phyloP scores from a whole-genome alignment of 306 rosid genomes.

The Medicago ruthenica region DNA sequence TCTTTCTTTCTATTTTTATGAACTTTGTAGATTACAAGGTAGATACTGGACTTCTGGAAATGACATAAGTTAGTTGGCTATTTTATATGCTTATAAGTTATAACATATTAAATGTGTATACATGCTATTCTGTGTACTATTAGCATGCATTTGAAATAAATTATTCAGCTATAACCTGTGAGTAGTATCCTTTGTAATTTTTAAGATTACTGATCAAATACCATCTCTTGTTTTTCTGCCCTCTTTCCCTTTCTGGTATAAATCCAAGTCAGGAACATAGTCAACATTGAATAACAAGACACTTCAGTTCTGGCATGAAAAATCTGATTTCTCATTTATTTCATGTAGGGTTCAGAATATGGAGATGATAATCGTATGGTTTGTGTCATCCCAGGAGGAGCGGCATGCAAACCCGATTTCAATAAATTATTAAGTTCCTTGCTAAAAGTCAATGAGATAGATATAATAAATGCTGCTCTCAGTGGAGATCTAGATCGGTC shows the following conservation, averaged over 20 bases:
- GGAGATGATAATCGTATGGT: slow-evolving; percentile 64
- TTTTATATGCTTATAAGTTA: neutral
- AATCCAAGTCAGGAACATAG: slow-evolving; percentile 7
- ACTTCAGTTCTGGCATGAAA: slow-evolving; percentile 3
- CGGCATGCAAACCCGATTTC: slow-evolving; percentile 51
- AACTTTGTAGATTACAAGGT: slow-evolving; percentile 22
- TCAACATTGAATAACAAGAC: slow-evolving; percentile 10
- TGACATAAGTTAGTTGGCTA: slow-evolving; percentile 18
- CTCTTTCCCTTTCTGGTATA: slow-evolving; percentile 11
- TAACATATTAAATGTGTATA: neutral
- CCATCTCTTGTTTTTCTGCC: slow-evolving; percentile 5
- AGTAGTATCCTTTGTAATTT: slow-evolving; percentile 1
- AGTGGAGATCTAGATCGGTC: slow-evolving; percentile 75
- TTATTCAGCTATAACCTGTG: slow-evolving; percentile 2
- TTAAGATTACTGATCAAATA: neutral
- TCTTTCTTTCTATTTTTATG: slow-evolving; percentile 17
- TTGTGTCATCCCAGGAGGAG: slow-evolving; percentile 71
- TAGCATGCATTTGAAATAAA: slow-evolving; percentile 18
- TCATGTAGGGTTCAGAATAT: slow-evolving; percentile 56
- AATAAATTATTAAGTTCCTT: slow-evolving; percentile 59
- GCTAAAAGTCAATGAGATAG: slow-evolving; percentile 66
- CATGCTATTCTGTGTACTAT: slow-evolving; percentile 31
- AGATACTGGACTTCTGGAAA: neutral
- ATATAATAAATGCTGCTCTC: slow-evolving; percentile 65
- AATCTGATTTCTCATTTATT: slow-evolving; percentile 32